These are phyloP conservation scores for Cytospora paraplurivora DNA, from an alignment of 2,329 filamentous ascomycete genomes.

Conservation along the genomic window DNA sequence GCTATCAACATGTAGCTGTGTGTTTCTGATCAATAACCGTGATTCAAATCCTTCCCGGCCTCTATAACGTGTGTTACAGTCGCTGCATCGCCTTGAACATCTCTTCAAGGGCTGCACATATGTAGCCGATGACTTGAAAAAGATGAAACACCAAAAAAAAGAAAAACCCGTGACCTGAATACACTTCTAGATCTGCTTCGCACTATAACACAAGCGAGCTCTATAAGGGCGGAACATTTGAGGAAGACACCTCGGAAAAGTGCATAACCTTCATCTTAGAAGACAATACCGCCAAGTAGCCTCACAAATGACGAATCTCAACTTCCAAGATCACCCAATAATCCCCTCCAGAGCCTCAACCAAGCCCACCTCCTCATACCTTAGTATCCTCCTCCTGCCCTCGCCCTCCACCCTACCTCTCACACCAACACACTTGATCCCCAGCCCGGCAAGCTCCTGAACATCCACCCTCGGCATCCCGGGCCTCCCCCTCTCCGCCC, in stretches of 20 bases:
- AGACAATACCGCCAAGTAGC: too few species aligned
- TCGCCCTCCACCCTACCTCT: constrained; percentile 67
- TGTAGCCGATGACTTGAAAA: too few species aligned
- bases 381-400: constrained; percentile 51
- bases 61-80: background rate
- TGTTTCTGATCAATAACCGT: background rate
- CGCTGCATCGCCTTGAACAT: background rate
- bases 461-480: constrained; percentile 72
- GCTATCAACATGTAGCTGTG: background rate
- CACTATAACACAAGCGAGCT: too few species aligned
- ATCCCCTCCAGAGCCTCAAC: constrained; percentile 61
- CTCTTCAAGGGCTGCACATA: too few species aligned
- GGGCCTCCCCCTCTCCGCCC: constrained; percentile 42
- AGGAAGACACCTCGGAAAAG: background rate
- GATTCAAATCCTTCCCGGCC: background rate
- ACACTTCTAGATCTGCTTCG: too few species aligned
- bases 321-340: constrained; percentile 8
- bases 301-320: too few species aligned
- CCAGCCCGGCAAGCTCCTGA: constrained; percentile 61
- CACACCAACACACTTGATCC: constrained; percentile 75
- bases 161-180: too few species aligned
- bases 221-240: too few species aligned
- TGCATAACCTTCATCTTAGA: background rate
- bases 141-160: too few species aligned
- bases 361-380: constrained; percentile 77